phyloP scores from a whole-genome alignment of 192 early-diverging fungal species.

The Radiomyces spectabilis region DNA sequence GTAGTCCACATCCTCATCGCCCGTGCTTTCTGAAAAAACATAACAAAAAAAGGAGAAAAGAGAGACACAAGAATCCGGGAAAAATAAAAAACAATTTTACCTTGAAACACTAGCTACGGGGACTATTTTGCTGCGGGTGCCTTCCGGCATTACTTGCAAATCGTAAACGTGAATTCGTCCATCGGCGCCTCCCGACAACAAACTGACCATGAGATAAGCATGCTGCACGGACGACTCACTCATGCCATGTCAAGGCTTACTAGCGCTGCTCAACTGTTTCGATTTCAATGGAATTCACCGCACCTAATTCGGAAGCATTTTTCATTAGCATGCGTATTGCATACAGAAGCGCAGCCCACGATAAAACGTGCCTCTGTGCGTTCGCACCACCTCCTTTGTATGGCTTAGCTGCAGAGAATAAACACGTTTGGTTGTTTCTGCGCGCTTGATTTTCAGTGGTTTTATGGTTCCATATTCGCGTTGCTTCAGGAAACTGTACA shows the following conservation, averaged over 20 bases:
- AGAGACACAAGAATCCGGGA: slow-evolving; percentile 2
- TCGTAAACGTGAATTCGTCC: slow-evolving; percentile 54
- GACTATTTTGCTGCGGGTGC: slow-evolving; percentile 4
- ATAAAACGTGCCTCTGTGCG: slow-evolving; percentile 10
- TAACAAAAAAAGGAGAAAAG: no score
- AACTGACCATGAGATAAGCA: slow-evolving; percentile 20
- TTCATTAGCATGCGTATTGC: neutral
- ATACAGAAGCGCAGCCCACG: neutral
- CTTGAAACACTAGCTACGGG: slow-evolving; percentile 26
- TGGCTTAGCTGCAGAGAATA: slow-evolving; percentile 18
- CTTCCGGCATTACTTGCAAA: slow-evolving; percentile 31
- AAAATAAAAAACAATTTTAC: slow-evolving; percentile 8
- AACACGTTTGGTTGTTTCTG: slow-evolving; percentile 18
- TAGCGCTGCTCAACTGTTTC: slow-evolving; percentile 48
- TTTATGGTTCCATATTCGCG: slow-evolving; percentile 1
- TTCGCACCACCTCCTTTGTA: slow-evolving; percentile 9
- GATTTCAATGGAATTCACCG: slow-evolving; percentile 41
- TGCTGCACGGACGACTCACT: neutral
- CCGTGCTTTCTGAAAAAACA: no score
- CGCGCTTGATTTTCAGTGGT: slow-evolving; percentile 5
- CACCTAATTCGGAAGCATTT: slow-evolving; percentile 7
- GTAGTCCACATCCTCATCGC: no score
- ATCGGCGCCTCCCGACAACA: slow-evolving; percentile 58
- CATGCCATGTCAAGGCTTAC: slow-evolving; percentile 27
- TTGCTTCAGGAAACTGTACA: slow-evolving; percentile 13